Evolutionary conservation across 257 asterid species (phyloP).

Genomic region (Solanum acaule): DNA sequence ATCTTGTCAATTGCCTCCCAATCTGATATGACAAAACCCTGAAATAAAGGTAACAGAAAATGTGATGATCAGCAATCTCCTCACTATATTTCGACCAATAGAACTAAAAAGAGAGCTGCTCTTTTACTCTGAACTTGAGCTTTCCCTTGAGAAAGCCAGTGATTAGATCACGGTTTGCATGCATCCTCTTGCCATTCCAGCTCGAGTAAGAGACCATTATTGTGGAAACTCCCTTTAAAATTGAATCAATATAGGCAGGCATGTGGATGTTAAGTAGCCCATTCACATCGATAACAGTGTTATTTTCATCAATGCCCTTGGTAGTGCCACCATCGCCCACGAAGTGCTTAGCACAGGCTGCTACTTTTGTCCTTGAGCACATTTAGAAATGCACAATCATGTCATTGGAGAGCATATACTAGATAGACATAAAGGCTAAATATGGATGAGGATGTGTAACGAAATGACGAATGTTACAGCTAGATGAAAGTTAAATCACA

Average conservation of each 20-base stretch:
- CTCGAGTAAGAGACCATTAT: conserved; percentile 32
- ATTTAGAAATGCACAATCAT: neutral
- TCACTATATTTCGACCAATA: neutral
- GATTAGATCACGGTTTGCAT: conserved; percentile 18
- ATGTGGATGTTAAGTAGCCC: conserved; percentile 22
- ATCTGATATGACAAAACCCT: conserved; percentile 78
- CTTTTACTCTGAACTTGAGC: conserved; percentile 18
- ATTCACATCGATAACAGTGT: conserved; percentile 18
- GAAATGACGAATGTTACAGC: neutral
- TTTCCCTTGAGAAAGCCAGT: conserved; percentile 25
- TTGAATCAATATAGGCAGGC: conserved; percentile 25
- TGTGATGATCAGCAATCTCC: neutral
- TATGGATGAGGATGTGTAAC: neutral
- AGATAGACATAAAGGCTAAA: neutral
- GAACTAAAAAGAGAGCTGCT: neutral
- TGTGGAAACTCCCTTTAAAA: conserved; percentile 24
- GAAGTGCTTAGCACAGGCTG: conserved; percentile 30
- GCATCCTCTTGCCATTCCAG: conserved; percentile 30
- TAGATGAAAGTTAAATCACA: neutral
- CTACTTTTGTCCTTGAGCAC: conserved; percentile 19
- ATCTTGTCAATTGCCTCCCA: conserved; percentile 58
- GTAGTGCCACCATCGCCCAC: conserved; percentile 35
- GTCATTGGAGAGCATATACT: neutral
- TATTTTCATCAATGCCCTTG: conserved; percentile 24
- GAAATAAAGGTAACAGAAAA: neutral